Percentiles rank a stretch among this genome's conserved stretches.
Conservation (phyloP, 140 eudicot species). For the Flaveria floridana region DNA sequence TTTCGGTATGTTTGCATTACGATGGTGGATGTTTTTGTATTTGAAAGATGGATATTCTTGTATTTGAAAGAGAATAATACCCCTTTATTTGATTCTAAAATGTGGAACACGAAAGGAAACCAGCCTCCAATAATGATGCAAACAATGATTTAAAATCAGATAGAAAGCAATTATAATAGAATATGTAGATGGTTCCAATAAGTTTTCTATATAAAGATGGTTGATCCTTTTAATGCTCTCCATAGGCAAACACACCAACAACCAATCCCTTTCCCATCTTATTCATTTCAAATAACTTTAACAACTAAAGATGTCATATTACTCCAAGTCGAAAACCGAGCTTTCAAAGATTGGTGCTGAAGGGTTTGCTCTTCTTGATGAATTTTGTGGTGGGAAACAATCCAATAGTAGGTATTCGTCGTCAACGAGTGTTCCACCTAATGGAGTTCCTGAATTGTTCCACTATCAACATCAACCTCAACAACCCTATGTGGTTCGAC, state of each 20-base stretch:
- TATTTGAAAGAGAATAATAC: slow-evolving; percentile 1
- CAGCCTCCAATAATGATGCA: neutral
- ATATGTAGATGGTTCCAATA: neutral
- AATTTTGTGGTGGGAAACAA: slow-evolving; percentile 16
- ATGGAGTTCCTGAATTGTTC: neutral
- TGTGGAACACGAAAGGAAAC: slow-evolving; percentile 3
- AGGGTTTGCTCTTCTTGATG: slow-evolving; percentile 32
- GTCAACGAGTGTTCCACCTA: neutral
- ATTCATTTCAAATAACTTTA: neutral
- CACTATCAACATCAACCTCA: slow-evolving; percentile 22
- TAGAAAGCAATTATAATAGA: neutral
- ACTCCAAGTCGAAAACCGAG: slow-evolving; percentile 21
- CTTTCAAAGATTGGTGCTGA: slow-evolving; percentile 32
- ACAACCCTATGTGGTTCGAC: slow-evolving; percentile 16
- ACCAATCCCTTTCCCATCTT: neutral
- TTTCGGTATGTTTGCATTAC: neutral
- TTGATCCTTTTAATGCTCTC: neutral
- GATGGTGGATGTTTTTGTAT: neutral
- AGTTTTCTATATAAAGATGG: slow-evolving; percentile 22
- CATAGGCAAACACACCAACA: slow-evolving; percentile 10
- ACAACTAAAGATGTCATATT: neutral
- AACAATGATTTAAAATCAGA: neutral
- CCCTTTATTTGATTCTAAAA: slow-evolving; percentile 14
- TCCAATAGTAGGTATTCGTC: slow-evolving; percentile 11
- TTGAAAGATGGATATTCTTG: neutral